A percentile compares a stretch with the other conserved stretches of the same genome.
Evolutionary conservation across 2,329 filamentous ascomycete genomes (phyloP).

Genomic region (Apiospora aurea): DNA sequence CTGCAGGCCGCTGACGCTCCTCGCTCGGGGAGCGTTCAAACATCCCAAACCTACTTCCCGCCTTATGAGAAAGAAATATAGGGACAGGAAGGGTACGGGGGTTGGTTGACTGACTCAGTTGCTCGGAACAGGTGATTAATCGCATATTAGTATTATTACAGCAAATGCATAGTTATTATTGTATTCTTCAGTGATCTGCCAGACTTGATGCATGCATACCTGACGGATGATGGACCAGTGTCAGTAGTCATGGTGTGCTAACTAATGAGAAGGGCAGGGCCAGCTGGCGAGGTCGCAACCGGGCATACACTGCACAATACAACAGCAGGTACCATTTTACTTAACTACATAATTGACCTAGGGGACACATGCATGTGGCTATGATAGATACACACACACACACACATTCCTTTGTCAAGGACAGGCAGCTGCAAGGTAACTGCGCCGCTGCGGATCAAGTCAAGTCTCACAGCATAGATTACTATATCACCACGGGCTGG

Average conservation of each 20-base stretch:
- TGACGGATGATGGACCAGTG: background rate
- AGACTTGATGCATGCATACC: no score
- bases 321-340: background rate
- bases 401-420: background rate
- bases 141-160: background rate
- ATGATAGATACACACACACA: background rate
- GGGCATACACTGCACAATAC: no score
- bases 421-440: constrained; percentile 11
- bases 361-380: background rate
- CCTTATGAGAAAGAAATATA: background rate
- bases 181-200: background rate
- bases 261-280: background rate
- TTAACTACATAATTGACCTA: background rate
- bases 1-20: background rate
- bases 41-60: background rate
- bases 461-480: constrained; percentile 5
- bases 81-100: no score
- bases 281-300: background rate
- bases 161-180: background rate
- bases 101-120: background rate
- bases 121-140: background rate
- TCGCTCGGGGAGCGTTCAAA: background rate
- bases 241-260: background rate
- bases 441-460: constrained; percentile 8
- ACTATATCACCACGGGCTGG: background rate